These are phyloP conservation scores for Backusella tuberculispora DNA, from an alignment of 192 early-diverging fungal species.

Conservation along the genomic window DNA sequence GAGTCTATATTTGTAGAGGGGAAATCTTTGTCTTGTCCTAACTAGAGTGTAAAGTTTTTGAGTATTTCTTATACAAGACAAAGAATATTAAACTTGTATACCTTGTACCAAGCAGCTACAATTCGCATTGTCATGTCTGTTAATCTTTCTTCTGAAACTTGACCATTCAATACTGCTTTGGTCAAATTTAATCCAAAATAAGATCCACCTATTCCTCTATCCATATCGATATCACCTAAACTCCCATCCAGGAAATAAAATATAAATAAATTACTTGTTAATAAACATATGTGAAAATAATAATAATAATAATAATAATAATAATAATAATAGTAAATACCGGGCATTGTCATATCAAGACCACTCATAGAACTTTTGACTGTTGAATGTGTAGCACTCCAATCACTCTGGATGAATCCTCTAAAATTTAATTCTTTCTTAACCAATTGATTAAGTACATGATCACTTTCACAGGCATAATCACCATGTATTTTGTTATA, in stretches of 20 bases:
- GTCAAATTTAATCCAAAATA: constrained; percentile 27
- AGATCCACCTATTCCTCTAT: neutral
- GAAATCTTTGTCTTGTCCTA: constrained; percentile 25
- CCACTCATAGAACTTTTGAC: constrained; percentile 35
- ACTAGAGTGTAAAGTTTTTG: neutral
- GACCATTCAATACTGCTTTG: constrained; percentile 5
- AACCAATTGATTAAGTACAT: constrained; percentile 46
- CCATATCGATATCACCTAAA: constrained; percentile 37
- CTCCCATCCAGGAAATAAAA: neutral
- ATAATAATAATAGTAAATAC: neutral
- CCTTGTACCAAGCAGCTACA: constrained; percentile 22
- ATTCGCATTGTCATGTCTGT: constrained; percentile 26
- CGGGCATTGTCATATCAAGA: constrained; percentile 66
- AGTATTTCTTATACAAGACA: neutral
- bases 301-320: neutral
- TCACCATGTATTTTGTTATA: constrained; percentile 62
- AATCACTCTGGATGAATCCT: constrained; percentile 51
- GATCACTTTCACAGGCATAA: constrained; percentile 56
- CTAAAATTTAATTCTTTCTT: constrained; percentile 56
- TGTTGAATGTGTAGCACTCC: constrained; percentile 50
- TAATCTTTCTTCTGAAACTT: neutral
- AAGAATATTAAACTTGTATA: neutral
- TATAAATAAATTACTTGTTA: neutral
- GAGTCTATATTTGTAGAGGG: constrained; percentile 19
- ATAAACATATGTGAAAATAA: neutral